Conservation (phyloP, 805 yeast species). For the Lachancea sp. region DNA sequence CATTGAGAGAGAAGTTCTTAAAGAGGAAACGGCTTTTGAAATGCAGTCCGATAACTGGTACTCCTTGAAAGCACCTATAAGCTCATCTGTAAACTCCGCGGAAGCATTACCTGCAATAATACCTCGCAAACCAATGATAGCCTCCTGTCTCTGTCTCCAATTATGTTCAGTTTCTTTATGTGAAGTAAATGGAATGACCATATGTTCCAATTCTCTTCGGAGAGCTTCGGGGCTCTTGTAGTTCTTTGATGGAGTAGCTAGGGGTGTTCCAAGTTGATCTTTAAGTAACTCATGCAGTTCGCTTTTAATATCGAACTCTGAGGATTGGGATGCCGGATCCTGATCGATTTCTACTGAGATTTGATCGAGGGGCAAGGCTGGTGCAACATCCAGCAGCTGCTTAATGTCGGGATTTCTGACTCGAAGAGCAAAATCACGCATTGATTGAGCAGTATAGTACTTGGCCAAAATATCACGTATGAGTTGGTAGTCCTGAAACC, state of each 20-base stretch:
- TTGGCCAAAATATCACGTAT: constrained; percentile 23
- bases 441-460: constrained; percentile 14
- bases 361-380: constrained; percentile 1
- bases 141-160: constrained; percentile 70
- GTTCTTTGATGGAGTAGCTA: constrained; percentile 1
- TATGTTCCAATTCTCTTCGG: constrained; percentile 22
- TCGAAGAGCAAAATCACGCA: constrained; percentile 9
- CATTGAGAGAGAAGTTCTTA: constrained; percentile 76
- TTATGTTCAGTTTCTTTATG: constrained; percentile 78
- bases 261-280: background rate
- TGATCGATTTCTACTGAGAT: constrained; percentile 1
- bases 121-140: constrained; percentile 50
- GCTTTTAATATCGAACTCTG: constrained; percentile 16
- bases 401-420: constrained; percentile 2
- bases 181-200: constrained; percentile 46
- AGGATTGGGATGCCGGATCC: background rate
- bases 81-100: constrained; percentile 33
- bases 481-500: constrained; percentile 22
- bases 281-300: constrained; percentile 20
- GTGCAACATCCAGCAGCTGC: constrained; percentile 1
- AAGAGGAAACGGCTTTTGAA: constrained; percentile 57
- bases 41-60: constrained; percentile 52
- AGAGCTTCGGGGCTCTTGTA: constrained; percentile 14
- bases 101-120: constrained; percentile 54
- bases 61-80: constrained; percentile 30